phyloP scores from a whole-genome alignment of 352 stramenopile genomes.

The Aphanomyces euteiches region DNA sequence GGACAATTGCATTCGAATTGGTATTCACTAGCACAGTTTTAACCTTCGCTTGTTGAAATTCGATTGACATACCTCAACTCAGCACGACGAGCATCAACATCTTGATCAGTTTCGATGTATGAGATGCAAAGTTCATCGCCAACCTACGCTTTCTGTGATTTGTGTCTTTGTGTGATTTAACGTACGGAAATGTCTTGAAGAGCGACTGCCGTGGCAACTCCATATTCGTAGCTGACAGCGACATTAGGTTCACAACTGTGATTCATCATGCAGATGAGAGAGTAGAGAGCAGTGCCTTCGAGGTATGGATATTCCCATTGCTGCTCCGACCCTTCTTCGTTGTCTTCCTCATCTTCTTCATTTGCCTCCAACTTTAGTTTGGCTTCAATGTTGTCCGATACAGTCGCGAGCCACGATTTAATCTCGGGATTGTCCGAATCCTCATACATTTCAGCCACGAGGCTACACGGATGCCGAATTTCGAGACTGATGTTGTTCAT shows the following conservation, averaged over 20 bases:
- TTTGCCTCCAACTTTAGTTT: conserved; percentile 37
- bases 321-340: conserved; percentile 44
- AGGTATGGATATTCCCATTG: conserved; percentile 83
- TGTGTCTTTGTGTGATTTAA: conserved; percentile 19
- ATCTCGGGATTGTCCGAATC: conserved; percentile 49
- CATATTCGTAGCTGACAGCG: conserved; percentile 84
- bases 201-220: conserved; percentile 64
- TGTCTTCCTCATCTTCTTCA: conserved; percentile 38
- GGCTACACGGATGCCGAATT: conserved; percentile 76
- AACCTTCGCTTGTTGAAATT: conserved; percentile 28
- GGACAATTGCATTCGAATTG: conserved; percentile 72
- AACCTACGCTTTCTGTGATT: conserved; percentile 35
- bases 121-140: conserved; percentile 94
- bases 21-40: conserved; percentile 52
- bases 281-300: conserved; percentile 93
- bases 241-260: conserved; percentile 94
- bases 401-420: conserved; percentile 50
- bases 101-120: conserved; percentile 90
- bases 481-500: conserved; percentile 97
- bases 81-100: conserved; percentile 72
- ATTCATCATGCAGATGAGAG: conserved; percentile 94
- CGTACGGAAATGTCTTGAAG: conserved; percentile 63
- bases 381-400: conserved; percentile 47
- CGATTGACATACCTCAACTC: conserved; percentile 46
- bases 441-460: conserved; percentile 45